These are phyloP conservation scores for Yarrowia osloensis DNA, from an alignment of 805 yeast species.

Conservation along the genomic window DNA sequence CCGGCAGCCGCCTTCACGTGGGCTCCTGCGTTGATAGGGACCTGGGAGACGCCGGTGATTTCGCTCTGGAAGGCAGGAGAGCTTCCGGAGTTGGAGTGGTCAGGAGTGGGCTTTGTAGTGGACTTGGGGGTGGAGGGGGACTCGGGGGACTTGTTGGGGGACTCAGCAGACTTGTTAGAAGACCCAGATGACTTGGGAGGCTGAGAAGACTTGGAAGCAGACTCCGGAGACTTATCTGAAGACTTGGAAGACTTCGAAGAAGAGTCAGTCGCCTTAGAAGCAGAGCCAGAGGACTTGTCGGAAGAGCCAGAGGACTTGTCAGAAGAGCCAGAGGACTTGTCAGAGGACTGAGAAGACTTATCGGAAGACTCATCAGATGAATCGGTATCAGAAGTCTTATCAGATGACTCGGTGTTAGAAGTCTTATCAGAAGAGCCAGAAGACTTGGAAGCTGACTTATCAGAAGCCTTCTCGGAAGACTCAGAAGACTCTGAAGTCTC, in stretches of 20 bases:
- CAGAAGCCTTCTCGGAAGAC: too few species aligned
- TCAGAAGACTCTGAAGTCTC: too few species aligned
- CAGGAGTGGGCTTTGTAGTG: not conserved
- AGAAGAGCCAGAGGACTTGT: not conserved
- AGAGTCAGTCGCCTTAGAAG: too few species aligned
- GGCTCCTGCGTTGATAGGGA: not conserved
- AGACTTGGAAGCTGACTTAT: too few species aligned
- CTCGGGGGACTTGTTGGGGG: not conserved
- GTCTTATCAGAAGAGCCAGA: not conserved
- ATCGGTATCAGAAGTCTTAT: not conserved
- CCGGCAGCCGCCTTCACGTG: slow-evolving; percentile 1
- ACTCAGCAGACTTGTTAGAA: not conserved
- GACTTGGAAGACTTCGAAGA: too few species aligned
- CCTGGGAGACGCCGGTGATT: too few species aligned
- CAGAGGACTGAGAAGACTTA: not conserved
- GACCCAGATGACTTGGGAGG: not conserved
- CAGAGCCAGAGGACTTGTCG: not conserved
- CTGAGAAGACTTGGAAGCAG: not conserved
- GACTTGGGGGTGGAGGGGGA: not conserved
- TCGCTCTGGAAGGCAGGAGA: too few species aligned
- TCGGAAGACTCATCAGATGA: not conserved
- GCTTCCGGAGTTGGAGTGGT: not conserved
- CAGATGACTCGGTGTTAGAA: not conserved
- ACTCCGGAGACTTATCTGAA: not conserved
- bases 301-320: not conserved